Conservation (phyloP, 352 stramenopile species). For the Phytophthora cajani region DNA sequence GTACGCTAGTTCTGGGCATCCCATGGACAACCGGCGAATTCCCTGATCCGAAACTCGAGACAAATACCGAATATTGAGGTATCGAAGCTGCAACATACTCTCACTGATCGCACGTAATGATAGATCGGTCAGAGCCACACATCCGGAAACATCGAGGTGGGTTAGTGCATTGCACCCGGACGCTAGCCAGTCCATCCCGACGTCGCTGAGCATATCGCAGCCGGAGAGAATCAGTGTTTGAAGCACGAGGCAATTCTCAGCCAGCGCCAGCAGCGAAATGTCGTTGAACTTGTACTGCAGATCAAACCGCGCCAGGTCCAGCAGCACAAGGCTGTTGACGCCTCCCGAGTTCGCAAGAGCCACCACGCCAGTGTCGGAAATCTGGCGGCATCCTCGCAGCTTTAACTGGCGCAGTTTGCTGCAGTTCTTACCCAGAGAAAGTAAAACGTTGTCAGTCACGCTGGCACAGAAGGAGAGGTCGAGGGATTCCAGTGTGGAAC, state of each 20-base stretch:
- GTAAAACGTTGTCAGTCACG: slow-evolving; percentile 85
- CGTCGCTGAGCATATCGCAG: slow-evolving; percentile 92
- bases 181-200: slow-evolving; percentile 92
- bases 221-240: slow-evolving; percentile 73
- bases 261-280: slow-evolving; percentile 87
- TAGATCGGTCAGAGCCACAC: slow-evolving; percentile 89
- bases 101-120: slow-evolving; percentile 88
- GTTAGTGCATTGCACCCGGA: slow-evolving; percentile 80
- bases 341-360: slow-evolving; percentile 65
- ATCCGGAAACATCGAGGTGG: slow-evolving; percentile 86
- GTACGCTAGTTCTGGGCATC: slow-evolving; percentile 53
- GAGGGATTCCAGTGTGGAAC: slow-evolving; percentile 66
- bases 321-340: slow-evolving; percentile 61
- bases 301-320: slow-evolving; percentile 89
- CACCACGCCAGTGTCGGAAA: slow-evolving; percentile 88
- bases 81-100: slow-evolving; percentile 60
- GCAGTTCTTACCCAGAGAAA: slow-evolving; percentile 72
- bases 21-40: slow-evolving; percentile 51
- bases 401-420: slow-evolving; percentile 66
- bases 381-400: slow-evolving; percentile 84
- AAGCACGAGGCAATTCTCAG: slow-evolving; percentile 59
- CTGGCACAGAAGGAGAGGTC: slow-evolving; percentile 82
- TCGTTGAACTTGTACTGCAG: slow-evolving; percentile 94
- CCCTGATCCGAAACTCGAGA: slow-evolving; percentile 61
- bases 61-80: slow-evolving; percentile 58